Percentiles rank a stretch among this genome's conserved stretches.
phyloP scores from a whole-genome alignment of 2,329 filamentous ascomycete species.

The Thelonectria discophora region DNA sequence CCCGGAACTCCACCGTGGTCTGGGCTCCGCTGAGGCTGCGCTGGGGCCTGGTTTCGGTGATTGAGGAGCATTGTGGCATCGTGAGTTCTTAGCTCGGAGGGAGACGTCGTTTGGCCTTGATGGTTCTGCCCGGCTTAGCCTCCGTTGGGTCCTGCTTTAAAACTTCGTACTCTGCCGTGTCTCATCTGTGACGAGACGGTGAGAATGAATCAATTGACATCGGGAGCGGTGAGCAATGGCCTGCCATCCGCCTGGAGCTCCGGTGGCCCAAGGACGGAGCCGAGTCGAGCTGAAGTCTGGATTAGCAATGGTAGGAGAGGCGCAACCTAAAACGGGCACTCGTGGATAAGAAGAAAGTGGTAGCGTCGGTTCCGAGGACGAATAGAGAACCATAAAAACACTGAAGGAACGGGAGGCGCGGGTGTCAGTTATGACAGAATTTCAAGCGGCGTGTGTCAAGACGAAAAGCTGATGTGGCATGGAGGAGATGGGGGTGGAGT shows the following conservation, averaged over 20 bases:
- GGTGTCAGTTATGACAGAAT: conserved; percentile 20
- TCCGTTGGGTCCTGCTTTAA: not conserved
- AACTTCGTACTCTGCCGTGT: not conserved
- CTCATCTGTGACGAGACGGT: not conserved
- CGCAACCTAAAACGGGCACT: conserved; percentile 3
- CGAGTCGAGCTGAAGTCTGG: conserved; percentile 3
- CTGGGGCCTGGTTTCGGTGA: conserved; percentile 33
- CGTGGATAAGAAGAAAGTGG: not conserved
- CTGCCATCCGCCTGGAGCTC: not conserved
- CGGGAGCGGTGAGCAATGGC: conserved; percentile 15
- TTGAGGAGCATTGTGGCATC: conserved; percentile 37
- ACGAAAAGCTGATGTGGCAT: conserved; percentile 18
- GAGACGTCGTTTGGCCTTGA: conserved; percentile 7
- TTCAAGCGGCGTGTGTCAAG: conserved; percentile 18
- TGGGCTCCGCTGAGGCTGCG: conserved; percentile 36
- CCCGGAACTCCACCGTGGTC: conserved; percentile 33
- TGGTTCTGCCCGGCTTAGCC: conserved; percentile 14
- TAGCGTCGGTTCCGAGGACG: not conserved
- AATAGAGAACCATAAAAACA: not conserved
- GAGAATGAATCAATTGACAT: not conserved
- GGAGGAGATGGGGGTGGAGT: conserved; percentile 17
- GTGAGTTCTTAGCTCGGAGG: conserved; percentile 20
- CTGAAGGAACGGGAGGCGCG: conserved; percentile 11
- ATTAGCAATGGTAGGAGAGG: conserved; percentile 7
- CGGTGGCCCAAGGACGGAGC: conserved; percentile 3